Evolutionary conservation across 2,329 filamentous ascomycete genomes (phyloP).

Genomic region (Ceratocystis cubensis): DNA sequence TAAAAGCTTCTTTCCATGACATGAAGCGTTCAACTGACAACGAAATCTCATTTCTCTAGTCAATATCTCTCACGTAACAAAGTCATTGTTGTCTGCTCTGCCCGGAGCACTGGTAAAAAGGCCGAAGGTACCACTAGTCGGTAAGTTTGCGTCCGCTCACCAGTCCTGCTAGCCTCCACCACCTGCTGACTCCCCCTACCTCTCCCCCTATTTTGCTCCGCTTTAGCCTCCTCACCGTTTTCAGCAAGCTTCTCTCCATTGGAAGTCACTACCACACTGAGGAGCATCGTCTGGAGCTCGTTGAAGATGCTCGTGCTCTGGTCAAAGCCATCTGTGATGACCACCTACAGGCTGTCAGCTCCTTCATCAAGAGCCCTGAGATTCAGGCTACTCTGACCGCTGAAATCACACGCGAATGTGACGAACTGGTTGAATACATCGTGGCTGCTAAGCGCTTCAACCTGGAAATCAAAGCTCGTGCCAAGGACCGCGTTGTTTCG

Average conservation of each 20-base stretch:
- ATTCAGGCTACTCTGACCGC: slow-evolving; percentile 47
- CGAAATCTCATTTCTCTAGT: slow-evolving; percentile 18
- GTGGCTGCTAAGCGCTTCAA: slow-evolving; percentile 52
- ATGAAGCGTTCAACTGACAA: neutral
- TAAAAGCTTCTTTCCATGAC: too few species aligned
- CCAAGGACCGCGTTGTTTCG: slow-evolving; percentile 80
- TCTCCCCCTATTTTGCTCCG: neutral
- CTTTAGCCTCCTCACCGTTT: slow-evolving; percentile 43
- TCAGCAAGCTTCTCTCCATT: slow-evolving; percentile 43
- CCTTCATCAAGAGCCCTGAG: slow-evolving; percentile 44
- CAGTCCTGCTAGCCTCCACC: neutral
- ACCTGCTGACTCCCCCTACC: slow-evolving; percentile 7
- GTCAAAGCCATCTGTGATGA: slow-evolving; percentile 73
- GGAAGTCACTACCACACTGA: slow-evolving; percentile 41
- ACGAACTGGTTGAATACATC: slow-evolving; percentile 63
- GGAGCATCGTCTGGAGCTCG: slow-evolving; percentile 39
- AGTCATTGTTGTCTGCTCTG: slow-evolving; percentile 90
- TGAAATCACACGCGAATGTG: slow-evolving; percentile 67
- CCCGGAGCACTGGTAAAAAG: slow-evolving; percentile 87
- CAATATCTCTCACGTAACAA: slow-evolving; percentile 48
- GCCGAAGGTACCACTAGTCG: slow-evolving; percentile 88
- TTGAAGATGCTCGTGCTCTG: slow-evolving; percentile 56
- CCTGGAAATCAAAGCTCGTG: slow-evolving; percentile 63
- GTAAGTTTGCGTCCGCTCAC: slow-evolving; percentile 40
- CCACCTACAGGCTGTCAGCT: slow-evolving; percentile 60